Evolutionary conservation across 441 rosid species (phyloP).

Genomic region (Euphorbia corollata): DNA sequence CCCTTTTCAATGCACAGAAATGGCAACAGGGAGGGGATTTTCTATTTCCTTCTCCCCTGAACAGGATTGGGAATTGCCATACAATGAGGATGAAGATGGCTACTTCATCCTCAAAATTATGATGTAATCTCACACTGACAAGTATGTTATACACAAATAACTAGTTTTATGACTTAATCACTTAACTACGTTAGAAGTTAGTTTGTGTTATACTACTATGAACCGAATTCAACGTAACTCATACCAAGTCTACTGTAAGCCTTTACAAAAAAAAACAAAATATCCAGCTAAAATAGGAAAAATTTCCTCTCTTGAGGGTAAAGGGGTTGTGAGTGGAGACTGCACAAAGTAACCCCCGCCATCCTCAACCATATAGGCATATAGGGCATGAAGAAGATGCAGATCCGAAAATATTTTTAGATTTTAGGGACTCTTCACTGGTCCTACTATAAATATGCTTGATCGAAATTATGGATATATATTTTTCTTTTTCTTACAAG

Average conservation of each 20-base stretch:
- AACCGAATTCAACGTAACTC: too few species aligned
- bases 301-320: neutral
- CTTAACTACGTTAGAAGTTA: neutral
- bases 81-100: neutral
- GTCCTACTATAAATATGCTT: neutral
- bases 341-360: neutral
- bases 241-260: neutral
- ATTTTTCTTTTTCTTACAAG: neutral
- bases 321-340: neutral
- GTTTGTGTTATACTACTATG: too few species aligned
- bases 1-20: neutral
- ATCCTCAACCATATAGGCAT: neutral
- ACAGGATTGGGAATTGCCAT: too few species aligned
- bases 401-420: neutral
- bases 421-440: neutral
- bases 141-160: neutral
- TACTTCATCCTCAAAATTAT: neutral
- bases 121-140: neutral
- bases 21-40: neutral
- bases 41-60: neutral
- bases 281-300: neutral
- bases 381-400: neutral
- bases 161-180: neutral
- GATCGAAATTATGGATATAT: neutral
- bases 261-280: too few species aligned